Evolutionary conservation across 208 protist species (phyloP).

Genomic region (Leptomonas seymouri): DNA sequence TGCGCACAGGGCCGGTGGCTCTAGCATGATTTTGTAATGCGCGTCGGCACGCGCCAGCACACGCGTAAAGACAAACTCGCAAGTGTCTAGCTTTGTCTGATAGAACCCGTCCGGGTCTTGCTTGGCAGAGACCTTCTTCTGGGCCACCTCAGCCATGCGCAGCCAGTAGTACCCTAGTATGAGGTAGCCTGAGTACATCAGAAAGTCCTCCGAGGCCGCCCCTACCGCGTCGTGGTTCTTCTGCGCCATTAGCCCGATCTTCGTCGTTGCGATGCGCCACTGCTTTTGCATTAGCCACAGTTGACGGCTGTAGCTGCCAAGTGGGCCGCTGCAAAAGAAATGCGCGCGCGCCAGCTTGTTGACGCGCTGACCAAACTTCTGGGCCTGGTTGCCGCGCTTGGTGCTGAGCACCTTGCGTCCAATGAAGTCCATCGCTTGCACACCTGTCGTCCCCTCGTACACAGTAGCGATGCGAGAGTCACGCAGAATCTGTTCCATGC

Average conservation of each 20-base stretch:
- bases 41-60: constrained; percentile 61
- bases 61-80: constrained; percentile 73
- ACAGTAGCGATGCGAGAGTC: constrained; percentile 75
- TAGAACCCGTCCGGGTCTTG: constrained; percentile 82
- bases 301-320: constrained; percentile 41
- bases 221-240: constrained; percentile 52
- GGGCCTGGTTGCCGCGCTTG: constrained; percentile 50
- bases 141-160: constrained; percentile 75
- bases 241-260: constrained; percentile 49
- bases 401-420: constrained; percentile 77
- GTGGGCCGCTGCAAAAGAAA: constrained; percentile 42
- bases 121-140: constrained; percentile 54
- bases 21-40: constrained; percentile 68
- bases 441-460: constrained; percentile 86
- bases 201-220: constrained; percentile 66
- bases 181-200: constrained; percentile 87
- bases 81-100: constrained; percentile 81
- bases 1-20: constrained; percentile 36
- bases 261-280: constrained; percentile 56
- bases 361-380: constrained; percentile 44
- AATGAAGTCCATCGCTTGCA: constrained; percentile 90
- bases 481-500: constrained; percentile 82
- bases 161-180: constrained; percentile 87
- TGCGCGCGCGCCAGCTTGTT: constrained; percentile 37
- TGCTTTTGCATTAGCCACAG: constrained; percentile 73